phyloP scores from a whole-genome alignment of 192 early-diverging fungal genomes.

The Geranomyces variabilis region DNA sequence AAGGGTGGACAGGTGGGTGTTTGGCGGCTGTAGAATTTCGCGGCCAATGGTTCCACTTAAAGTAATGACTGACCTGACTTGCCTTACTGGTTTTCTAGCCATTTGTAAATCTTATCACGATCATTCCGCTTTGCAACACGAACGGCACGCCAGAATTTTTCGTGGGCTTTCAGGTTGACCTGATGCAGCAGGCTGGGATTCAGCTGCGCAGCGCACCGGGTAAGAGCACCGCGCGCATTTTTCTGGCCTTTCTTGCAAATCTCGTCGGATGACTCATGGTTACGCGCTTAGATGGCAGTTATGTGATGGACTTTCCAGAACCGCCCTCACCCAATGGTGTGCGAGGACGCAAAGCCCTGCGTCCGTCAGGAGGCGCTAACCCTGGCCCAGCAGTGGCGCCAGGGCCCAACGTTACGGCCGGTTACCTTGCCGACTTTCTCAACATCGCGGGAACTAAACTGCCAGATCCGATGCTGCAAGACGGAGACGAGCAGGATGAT shows the following conservation, averaged over 20 bases:
- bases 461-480: too few species aligned
- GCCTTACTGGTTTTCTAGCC: conserved; percentile 34
- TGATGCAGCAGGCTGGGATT: conserved; percentile 63
- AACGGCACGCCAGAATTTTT: conserved; percentile 44
- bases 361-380: too few species aligned
- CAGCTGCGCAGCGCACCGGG: conserved; percentile 45
- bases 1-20: conserved; percentile 60
- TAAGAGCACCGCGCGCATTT: conserved; percentile 38
- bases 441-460: too few species aligned
- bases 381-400: too few species aligned
- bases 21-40: too few species aligned
- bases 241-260: background rate
- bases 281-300: conserved; percentile 12
- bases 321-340: background rate
- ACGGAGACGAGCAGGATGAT: background rate
- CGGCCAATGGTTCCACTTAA: background rate
- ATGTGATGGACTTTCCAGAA: conserved; percentile 24
- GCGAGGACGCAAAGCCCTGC: too few species aligned
- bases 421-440: too few species aligned
- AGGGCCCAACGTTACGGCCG: too few species aligned
- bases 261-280: background rate
- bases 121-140: conserved; percentile 60
- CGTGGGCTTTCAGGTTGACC: conserved; percentile 68
- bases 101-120: conserved; percentile 66
- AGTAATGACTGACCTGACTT: background rate